These are phyloP conservation scores for Eragrostis curvula DNA, from an alignment of 176 grass and related monocot species.

Conservation along the genomic window DNA sequence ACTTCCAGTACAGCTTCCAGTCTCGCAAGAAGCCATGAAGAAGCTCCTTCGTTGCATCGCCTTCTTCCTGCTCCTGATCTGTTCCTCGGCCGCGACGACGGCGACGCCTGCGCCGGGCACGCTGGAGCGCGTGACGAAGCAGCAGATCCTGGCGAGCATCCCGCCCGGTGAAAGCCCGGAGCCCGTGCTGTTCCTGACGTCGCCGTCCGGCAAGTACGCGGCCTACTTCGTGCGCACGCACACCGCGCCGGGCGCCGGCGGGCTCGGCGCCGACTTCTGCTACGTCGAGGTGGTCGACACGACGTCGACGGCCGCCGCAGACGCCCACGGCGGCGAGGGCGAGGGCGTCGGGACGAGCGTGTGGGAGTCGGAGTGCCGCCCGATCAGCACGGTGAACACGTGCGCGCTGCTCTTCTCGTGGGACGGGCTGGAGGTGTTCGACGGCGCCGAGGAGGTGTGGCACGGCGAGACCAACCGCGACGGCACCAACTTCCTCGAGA, in stretches of 20 bases:
- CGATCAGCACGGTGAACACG: constrained; percentile 75
- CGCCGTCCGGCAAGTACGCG: constrained; percentile 68
- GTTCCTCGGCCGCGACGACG: not conserved
- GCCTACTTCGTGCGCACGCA: constrained; percentile 65
- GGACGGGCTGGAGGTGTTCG: constrained; percentile 87
- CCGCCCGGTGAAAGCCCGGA: constrained; percentile 5
- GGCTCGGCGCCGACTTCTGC: constrained; percentile 87
- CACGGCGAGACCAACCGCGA: constrained; percentile 61
- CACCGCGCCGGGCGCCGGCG: constrained; percentile 64
- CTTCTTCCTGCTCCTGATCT: constrained; percentile 21
- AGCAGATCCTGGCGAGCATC: constrained; percentile 80
- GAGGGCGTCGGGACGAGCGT: constrained; percentile 40
- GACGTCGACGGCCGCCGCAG: no score
- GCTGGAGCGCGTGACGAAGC: constrained; percentile 70
- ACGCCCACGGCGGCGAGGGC: not conserved
- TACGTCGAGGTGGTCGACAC: constrained; percentile 62
- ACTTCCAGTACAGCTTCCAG: no score
- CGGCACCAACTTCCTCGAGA: constrained; percentile 68
- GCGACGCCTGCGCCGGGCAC: constrained; percentile 42
- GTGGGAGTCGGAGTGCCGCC: constrained; percentile 86
- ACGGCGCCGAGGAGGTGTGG: constrained; percentile 73
- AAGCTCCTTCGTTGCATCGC: constrained; percentile 7
- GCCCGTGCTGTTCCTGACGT: constrained; percentile 68
- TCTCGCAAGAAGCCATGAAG: constrained; percentile 32
- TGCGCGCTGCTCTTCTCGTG: constrained; percentile 76